These are phyloP conservation scores for Kwoniella heveanensis DNA, from an alignment of 768 basidiomycete species.

Conservation along the genomic window DNA sequence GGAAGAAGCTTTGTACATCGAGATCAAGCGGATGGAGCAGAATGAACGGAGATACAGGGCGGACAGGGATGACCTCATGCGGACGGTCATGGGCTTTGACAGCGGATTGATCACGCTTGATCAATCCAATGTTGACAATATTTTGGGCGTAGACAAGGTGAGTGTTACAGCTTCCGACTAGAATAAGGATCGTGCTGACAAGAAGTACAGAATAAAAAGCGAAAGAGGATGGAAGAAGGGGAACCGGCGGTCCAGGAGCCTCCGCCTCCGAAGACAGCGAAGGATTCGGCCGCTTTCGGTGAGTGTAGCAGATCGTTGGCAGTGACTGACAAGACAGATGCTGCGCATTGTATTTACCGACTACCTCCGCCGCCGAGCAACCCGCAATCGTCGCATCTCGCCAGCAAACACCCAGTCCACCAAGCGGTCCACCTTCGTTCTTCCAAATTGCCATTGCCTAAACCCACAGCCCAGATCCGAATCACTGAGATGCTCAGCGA, in stretches of 20 bases:
- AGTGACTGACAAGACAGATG: conserved; percentile 24
- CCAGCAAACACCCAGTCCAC: conserved; percentile 44
- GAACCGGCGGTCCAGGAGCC: conserved; percentile 16
- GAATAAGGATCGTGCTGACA: background rate
- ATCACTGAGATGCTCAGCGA: conserved; percentile 76
- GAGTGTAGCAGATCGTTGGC: background rate
- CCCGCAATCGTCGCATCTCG: conserved; percentile 47
- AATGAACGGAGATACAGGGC: conserved; percentile 82
- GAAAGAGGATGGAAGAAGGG: conserved; percentile 48
- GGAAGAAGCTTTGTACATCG: conserved; percentile 90
- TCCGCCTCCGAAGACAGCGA: conserved; percentile 27
- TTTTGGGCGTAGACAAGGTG: conserved; percentile 51
- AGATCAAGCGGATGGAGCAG: conserved; percentile 93
- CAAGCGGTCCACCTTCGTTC: conserved; percentile 78
- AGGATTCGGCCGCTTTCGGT: conserved; percentile 46
- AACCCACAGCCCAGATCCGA: conserved; percentile 69
- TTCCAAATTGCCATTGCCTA: conserved; percentile 78
- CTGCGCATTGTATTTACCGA: conserved; percentile 49
- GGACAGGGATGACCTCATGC: conserved; percentile 82
- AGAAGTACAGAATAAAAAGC: conserved; percentile 45
- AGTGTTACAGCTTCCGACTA: conserved; percentile 2
- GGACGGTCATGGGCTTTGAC: conserved; percentile 80
- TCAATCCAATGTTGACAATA: conserved; percentile 32
- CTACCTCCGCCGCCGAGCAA: conserved; percentile 27
- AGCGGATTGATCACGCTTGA: conserved; percentile 73